Conservation (phyloP, 129 eudicot species). For the Ambrosia trifida region DNA sequence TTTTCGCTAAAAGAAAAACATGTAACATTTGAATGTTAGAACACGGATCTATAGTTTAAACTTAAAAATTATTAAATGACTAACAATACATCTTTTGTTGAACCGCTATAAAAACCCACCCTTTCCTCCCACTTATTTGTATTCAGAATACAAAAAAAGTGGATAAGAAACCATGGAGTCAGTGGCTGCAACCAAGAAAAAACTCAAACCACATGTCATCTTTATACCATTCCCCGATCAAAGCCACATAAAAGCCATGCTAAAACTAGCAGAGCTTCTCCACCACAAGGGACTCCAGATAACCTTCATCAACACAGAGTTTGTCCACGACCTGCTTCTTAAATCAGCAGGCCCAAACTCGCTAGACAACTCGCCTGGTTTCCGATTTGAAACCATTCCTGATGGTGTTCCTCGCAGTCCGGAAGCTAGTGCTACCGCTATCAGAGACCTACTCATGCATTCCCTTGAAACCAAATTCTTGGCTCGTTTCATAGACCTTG, state of each 20-base stretch:
- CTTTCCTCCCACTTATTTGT: no score
- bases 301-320: conserved; percentile 10
- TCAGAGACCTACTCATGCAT: not conserved
- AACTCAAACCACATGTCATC: conserved; percentile 10
- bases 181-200: not conserved
- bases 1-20: no score
- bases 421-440: not conserved
- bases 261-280: conserved; percentile 17
- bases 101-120: no score
- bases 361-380: conserved; percentile 9
- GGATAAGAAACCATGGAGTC: no score
- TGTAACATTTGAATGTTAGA: no score
- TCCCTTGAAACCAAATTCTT: conserved; percentile 16
- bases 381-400: conserved; percentile 6
- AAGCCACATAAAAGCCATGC: conserved; percentile 16
- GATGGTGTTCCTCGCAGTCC: conserved; percentile 8
- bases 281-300: conserved; percentile 19
- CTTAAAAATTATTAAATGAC: no score
- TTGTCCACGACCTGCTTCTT: not conserved
- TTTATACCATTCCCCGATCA: conserved; percentile 3
- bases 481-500: conserved; percentile 13
- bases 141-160: no score
- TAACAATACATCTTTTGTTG: no score
- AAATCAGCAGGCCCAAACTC: not conserved
- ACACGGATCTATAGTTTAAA: no score